A percentile compares a stretch with the other conserved stretches of the same genome.
Evolutionary conservation across 2,329 filamentous ascomycete genomes (phyloP).

Genomic region (Orbilia blumenaviensis): DNA sequence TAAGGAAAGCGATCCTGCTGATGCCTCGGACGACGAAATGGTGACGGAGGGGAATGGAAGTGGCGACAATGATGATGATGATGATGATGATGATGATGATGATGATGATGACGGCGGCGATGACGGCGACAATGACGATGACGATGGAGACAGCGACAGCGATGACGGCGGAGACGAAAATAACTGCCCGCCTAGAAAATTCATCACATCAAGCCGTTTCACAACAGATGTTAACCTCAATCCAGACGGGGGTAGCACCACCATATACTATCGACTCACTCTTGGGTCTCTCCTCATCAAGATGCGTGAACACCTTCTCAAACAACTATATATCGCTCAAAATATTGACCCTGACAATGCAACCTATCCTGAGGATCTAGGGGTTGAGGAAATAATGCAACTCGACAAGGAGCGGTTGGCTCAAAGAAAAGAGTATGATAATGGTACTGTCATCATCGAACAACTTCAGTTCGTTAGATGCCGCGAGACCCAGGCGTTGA

Average conservation of each 20-base stretch:
- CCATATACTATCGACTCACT: conserved; percentile 18
- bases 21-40: neutral
- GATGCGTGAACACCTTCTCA: conserved; percentile 21
- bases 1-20: neutral
- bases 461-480: conserved; percentile 26
- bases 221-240: conserved; percentile 19
- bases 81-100: neutral
- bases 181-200: neutral
- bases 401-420: neutral
- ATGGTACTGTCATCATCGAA: conserved; percentile 16
- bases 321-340: conserved; percentile 4
- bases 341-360: neutral
- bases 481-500: conserved; percentile 33
- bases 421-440: conserved; percentile 14
- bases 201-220: conserved; percentile 18
- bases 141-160: neutral
- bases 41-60: neutral
- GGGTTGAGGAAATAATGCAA: neutral
- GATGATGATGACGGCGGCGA: neutral
- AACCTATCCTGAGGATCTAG: neutral
- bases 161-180: no score
- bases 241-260: neutral
- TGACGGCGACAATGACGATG: neutral
- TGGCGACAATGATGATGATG: neutral
- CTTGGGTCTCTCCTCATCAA: conserved; percentile 32